Base-by-base conservation (phyloP, 176 grass and related monocot genomes). In the Rhynchospora tenuis region DNA sequence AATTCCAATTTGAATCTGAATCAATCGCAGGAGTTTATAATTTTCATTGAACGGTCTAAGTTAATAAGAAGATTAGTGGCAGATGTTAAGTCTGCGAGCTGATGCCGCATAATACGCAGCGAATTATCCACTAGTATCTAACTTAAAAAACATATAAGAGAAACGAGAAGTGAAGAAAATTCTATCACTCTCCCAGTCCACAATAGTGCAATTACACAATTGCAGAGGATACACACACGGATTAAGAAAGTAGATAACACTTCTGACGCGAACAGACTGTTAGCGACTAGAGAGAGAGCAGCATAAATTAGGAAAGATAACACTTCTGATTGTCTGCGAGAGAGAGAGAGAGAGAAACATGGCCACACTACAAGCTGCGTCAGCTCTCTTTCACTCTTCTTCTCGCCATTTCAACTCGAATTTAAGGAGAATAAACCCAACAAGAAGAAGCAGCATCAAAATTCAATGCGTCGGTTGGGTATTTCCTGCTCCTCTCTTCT, bases 391-490 rank as follows among this genome's bases (percentile, higher is more conserved):
- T 43, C 12, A 45, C 38, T 47, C 79, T 81, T n/a, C 79, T 64
- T 64, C 79, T 48, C 60, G n/a, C 42, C 6, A 17, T 52, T 63
- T 66, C 3, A 51, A 16, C 15, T 19, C 43, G 51, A 57, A 59
- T 58, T 64, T 65, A 20, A 82, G 15, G 59, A 65, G 33, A 64
- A 2, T 65, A 64, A 82, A 26, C 79, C 22, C 58, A 48, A 82
- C 55, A 47, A 81, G 9, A 29, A 82, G 79, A 14, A 82, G 59
- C 44, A 82, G 59, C 79, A 48, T 82, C 57, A 82, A 82, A 66
- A 65, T 82, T 50, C 79, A 82, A 82, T 82, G 79, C 79, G 79
- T 82, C 79, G 79, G 79, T 45, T 82, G 79, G 79, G 79, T 82
- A 82, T 51, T 52, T 16, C 23, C 24, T 15, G 47, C 22, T 52